Evolutionary conservation across 1,284 basidiomycete genomes (phyloP).

Genomic region (Sutorius eximius): DNA sequence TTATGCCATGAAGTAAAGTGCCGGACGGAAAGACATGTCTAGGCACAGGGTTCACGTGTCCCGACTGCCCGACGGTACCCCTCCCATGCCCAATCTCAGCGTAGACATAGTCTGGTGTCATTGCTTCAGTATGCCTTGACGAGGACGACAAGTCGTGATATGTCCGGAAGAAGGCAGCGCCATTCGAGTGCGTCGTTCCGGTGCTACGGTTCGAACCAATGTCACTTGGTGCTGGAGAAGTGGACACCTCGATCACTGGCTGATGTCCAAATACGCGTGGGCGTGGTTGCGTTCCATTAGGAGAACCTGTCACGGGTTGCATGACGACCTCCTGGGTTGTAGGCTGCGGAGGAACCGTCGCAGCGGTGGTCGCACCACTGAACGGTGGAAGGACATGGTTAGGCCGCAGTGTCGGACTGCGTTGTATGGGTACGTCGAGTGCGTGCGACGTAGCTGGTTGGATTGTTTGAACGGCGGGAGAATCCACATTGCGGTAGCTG

Average conservation of each 20-base stretch:
- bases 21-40: conserved; percentile 25
- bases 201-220: conserved; percentile 54
- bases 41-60: conserved; percentile 16
- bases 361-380: conserved; percentile 3
- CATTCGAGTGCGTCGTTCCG: conserved; percentile 54
- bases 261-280: conserved; percentile 53
- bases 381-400: conserved; percentile 14
- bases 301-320: conserved; percentile 15
- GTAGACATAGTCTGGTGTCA: conserved; percentile 71
- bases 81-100: conserved; percentile 77
- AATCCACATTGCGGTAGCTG: conserved; percentile 23
- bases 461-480: conserved; percentile 25
- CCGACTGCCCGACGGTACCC: conserved; percentile 40
- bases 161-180: conserved; percentile 59
- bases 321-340: conserved; percentile 17
- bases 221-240: conserved; percentile 60
- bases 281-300: conserved; percentile 30
- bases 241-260: conserved; percentile 60
- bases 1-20: conserved; percentile 18
- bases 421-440: conserved; percentile 36
- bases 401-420: conserved; percentile 28
- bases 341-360: conserved; percentile 6
- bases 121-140: conserved; percentile 51
- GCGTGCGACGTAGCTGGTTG: conserved; percentile 25
- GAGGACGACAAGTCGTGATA: conserved; percentile 48